Conservation (phyloP, 352 stramenopile species). For the Phytophthora cryptogea region DNA sequence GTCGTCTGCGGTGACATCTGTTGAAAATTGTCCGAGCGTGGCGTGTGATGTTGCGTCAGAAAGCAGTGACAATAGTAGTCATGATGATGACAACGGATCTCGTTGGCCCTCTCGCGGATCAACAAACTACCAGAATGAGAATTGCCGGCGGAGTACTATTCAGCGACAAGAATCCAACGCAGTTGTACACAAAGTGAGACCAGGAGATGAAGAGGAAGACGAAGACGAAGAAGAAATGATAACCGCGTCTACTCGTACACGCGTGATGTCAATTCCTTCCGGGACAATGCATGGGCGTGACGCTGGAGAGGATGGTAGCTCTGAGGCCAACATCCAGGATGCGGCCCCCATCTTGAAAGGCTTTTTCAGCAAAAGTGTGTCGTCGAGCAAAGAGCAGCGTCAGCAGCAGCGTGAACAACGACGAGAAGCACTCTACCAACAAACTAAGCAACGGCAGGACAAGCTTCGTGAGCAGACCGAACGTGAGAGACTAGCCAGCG, state of each 20-base stretch:
- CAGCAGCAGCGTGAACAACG: slow-evolving; percentile 42
- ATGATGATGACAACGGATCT: slow-evolving; percentile 1
- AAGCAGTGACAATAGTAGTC: slow-evolving; percentile 15
- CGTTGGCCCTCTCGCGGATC: slow-evolving; percentile 10
- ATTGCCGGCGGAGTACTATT: slow-evolving; percentile 1
- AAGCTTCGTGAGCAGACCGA: slow-evolving; percentile 41
- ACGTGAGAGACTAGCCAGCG: slow-evolving; percentile 19
- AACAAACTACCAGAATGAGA: slow-evolving; percentile 1
- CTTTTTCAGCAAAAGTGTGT: slow-evolving; percentile 60
- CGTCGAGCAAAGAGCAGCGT: slow-evolving; percentile 41
- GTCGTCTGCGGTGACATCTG: slow-evolving; percentile 7
- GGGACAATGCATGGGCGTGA: background rate
- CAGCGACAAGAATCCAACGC: background rate
- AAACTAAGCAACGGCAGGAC: slow-evolving; percentile 51
- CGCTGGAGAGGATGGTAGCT: background rate
- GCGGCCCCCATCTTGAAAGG: slow-evolving; percentile 59
- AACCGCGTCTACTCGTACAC: background rate
- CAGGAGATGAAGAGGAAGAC: slow-evolving; percentile 16
- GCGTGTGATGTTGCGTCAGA: slow-evolving; percentile 39
- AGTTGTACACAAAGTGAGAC: slow-evolving; percentile 32
- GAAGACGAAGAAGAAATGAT: slow-evolving; percentile 3
- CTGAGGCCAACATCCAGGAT: slow-evolving; percentile 19
- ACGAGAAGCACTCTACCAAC: slow-evolving; percentile 48
- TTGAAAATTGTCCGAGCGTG: slow-evolving; percentile 37
- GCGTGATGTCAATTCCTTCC: slow-evolving; percentile 7